phyloP scores from a whole-genome alignment of 2,329 filamentous ascomycete genomes.

The Colletotrichum somersetense region DNA sequence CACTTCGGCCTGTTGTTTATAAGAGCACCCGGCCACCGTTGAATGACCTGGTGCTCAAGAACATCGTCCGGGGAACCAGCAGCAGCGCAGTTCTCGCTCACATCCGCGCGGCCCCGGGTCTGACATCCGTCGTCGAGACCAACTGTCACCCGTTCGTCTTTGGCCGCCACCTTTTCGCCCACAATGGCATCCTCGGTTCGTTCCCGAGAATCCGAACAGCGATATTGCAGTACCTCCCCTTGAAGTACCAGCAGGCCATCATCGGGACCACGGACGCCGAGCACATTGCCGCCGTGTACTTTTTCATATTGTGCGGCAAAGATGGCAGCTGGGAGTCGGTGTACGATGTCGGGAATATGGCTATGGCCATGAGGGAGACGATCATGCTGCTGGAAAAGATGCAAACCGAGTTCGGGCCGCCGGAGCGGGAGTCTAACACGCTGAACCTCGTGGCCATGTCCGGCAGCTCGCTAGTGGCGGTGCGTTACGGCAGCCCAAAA shows the following conservation, averaged over 20 bases:
- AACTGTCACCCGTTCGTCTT: slow-evolving; percentile 37
- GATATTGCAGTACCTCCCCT: slow-evolving; percentile 31
- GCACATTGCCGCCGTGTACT: slow-evolving; percentile 32
- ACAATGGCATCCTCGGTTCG: slow-evolving; percentile 34
- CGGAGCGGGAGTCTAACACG: neutral
- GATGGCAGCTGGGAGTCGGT: slow-evolving; percentile 30
- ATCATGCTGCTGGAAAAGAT: slow-evolving; percentile 19
- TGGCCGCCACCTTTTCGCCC: slow-evolving; percentile 33
- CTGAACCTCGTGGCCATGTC: slow-evolving; percentile 24
- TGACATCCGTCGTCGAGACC: slow-evolving; percentile 33
- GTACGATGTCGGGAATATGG: slow-evolving; percentile 15
- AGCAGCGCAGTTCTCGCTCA: slow-evolving; percentile 29
- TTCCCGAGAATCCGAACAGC: slow-evolving; percentile 22
- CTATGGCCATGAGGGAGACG: slow-evolving; percentile 32
- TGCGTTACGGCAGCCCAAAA: slow-evolving; percentile 24
- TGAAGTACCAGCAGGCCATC: slow-evolving; percentile 29
- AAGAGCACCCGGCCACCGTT: slow-evolving; percentile 32
- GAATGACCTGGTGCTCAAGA: slow-evolving; percentile 34
- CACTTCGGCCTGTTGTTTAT: slow-evolving; percentile 31
- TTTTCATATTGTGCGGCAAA: slow-evolving; percentile 27
- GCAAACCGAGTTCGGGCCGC: slow-evolving; percentile 18
- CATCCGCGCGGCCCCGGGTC: slow-evolving; percentile 27
- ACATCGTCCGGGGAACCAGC: slow-evolving; percentile 31
- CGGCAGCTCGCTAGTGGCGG: slow-evolving; percentile 26
- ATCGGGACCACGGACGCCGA: slow-evolving; percentile 36